These are phyloP conservation scores for Diaporthe eres DNA, from an alignment of 2,329 filamentous ascomycete genomes.

Conservation along the genomic window DNA sequence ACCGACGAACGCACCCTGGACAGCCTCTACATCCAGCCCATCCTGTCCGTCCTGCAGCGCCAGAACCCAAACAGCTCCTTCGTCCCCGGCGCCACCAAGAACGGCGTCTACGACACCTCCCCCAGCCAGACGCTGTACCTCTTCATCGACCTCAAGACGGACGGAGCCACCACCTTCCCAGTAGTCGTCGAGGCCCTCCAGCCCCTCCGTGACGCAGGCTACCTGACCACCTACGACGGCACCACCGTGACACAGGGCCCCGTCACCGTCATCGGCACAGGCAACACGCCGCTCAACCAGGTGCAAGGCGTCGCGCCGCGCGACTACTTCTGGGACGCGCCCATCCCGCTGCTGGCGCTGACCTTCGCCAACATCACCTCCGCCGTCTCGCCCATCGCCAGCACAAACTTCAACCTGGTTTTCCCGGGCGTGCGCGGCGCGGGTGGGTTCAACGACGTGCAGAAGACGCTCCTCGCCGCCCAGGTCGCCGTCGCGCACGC, in stretches of 20 bases:
- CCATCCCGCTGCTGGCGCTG: constrained; percentile 43
- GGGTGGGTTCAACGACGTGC: constrained; percentile 58
- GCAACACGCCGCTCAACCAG: constrained; percentile 70
- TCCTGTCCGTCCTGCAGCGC: constrained; percentile 68
- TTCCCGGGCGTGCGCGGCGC: constrained; percentile 52
- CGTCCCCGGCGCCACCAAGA: constrained; percentile 54
- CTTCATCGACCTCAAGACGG: constrained; percentile 77
- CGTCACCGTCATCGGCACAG: constrained; percentile 77
- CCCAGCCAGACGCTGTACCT: constrained; percentile 69
- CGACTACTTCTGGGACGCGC: constrained; percentile 52
- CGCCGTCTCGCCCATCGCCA: constrained; percentile 47
- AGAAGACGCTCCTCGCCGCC: constrained; percentile 62
- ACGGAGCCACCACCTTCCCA: constrained; percentile 64
- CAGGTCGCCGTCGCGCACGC: constrained; percentile 68
- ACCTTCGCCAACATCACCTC: constrained; percentile 46
- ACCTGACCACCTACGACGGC: constrained; percentile 65
- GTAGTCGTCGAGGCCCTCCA: constrained; percentile 66
- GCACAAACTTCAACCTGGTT: constrained; percentile 54
- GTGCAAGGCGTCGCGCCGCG: constrained; percentile 71
- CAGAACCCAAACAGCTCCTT: constrained; percentile 66
- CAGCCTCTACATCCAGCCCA: constrained; percentile 73
- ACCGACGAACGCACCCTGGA: constrained; percentile 68
- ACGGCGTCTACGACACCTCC: constrained; percentile 69
- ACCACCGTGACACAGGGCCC: constrained; percentile 63
- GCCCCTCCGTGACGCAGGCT: constrained; percentile 69